These are phyloP conservation scores for Capsicum pubescens DNA, from an alignment of 257 asterid genomes.

Conservation along the genomic window DNA sequence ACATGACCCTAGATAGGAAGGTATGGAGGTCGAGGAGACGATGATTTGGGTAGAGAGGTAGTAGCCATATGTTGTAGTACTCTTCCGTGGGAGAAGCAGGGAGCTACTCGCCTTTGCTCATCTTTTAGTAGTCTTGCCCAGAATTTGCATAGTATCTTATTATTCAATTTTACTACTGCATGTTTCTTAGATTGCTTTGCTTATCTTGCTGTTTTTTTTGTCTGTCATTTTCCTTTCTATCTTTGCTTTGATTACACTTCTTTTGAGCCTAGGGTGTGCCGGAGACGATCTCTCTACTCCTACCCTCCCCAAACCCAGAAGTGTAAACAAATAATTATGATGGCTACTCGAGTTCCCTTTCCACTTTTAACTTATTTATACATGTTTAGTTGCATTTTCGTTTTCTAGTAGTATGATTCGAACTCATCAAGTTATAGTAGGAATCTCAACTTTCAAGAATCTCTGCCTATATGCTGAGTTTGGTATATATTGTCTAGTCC, in stretches of 20 bases:
- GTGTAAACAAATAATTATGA: too few species aligned
- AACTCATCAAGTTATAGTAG: background rate
- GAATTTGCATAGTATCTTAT: background rate
- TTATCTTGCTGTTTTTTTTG: background rate
- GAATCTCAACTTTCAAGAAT: background rate
- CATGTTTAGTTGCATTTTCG: background rate
- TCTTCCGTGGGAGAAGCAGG: background rate
- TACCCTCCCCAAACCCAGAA: background rate
- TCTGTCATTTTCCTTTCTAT: background rate
- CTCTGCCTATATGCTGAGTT: background rate
- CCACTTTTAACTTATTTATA: background rate
- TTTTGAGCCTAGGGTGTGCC: background rate
- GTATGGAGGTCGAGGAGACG: background rate
- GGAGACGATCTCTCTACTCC: background rate
- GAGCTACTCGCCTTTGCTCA: background rate
- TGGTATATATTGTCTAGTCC: too few species aligned
- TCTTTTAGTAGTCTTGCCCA: background rate
- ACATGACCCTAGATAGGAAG: background rate
- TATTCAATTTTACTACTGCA: background rate
- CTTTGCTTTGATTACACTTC: background rate
- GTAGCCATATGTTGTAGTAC: background rate
- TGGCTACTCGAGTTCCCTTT: background rate
- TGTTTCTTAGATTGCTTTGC: background rate
- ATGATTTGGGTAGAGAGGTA: background rate
- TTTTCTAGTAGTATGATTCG: background rate